Evolutionary conservation across 352 stramenopile species (phyloP).

Genomic region (Salisapilia sapeloensis): DNA sequence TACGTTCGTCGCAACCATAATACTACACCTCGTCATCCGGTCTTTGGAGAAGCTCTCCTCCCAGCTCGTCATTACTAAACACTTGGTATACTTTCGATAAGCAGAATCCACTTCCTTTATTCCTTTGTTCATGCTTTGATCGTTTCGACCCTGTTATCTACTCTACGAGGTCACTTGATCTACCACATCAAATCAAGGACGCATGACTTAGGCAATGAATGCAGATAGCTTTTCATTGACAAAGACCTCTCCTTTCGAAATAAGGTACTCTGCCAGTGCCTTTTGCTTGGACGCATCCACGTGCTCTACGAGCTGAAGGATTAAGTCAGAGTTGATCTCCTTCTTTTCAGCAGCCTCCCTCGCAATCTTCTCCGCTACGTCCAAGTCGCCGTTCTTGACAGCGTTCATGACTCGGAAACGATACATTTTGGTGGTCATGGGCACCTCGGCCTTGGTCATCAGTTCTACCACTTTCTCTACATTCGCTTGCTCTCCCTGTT

Average conservation of each 20-base stretch:
- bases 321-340: slow-evolving; percentile 68
- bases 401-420: slow-evolving; percentile 52
- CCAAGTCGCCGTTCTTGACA: slow-evolving; percentile 35
- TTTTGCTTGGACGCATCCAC: slow-evolving; percentile 1
- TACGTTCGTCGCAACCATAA: no score
- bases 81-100: no score
- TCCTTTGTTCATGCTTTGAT: no score
- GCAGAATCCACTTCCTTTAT: no score
- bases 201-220: no score
- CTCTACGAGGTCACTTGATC: no score
- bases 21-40: no score
- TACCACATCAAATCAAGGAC: no score
- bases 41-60: no score
- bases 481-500: slow-evolving; percentile 24
- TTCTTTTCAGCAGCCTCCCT: slow-evolving; percentile 35
- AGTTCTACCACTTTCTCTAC: slow-evolving; percentile 44
- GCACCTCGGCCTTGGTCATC: slow-evolving; percentile 24
- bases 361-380: slow-evolving; percentile 40
- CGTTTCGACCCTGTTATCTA: no score
- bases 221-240: slow-evolving; percentile 9
- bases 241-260: slow-evolving; percentile 4
- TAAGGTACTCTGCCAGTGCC: slow-evolving; percentile 1
- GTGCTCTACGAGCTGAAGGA: slow-evolving; percentile 31
- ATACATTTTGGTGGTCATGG: slow-evolving; percentile 52
- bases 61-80: no score